Evolutionary conservation across 2,329 filamentous ascomycete genomes (phyloP).

Genomic region (Aspergillus brasiliensis): DNA sequence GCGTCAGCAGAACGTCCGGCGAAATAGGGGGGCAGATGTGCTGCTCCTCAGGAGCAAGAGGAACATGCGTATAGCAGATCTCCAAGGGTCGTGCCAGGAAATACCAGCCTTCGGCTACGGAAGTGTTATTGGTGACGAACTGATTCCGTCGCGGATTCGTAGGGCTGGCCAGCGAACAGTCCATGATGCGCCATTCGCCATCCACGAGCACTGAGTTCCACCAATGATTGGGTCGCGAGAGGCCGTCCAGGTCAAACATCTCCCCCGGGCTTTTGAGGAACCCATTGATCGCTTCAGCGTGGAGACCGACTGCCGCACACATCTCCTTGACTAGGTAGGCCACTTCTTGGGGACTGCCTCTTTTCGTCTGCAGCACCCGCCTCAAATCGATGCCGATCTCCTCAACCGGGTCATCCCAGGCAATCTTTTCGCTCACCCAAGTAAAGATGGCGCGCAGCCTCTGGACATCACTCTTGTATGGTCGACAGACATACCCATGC

Average conservation of each 20-base stretch:
- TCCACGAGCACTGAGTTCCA: constrained; percentile 96
- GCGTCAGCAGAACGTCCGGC: constrained; percentile 79
- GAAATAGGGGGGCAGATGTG: constrained; percentile 88
- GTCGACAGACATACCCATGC: constrained; percentile 88
- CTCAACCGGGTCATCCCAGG: constrained; percentile 94
- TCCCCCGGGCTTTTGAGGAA: constrained; percentile 92
- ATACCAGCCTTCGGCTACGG: constrained; percentile 83
- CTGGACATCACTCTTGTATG: constrained; percentile 92
- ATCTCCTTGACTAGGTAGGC: constrained; percentile 87
- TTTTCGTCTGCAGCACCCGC: constrained; percentile 78
- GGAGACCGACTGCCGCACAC: constrained; percentile 85
- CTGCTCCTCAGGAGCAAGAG: constrained; percentile 82
- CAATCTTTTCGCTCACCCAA: constrained; percentile 93
- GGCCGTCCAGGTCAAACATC: constrained; percentile 73
- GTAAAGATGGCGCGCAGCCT: constrained; percentile 92
- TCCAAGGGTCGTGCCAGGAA: constrained; percentile 89
- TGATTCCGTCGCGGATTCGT: constrained; percentile 78
- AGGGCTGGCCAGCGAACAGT: constrained; percentile 87
- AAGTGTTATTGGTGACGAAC: constrained; percentile 72
- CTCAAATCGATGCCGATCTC: constrained; percentile 75
- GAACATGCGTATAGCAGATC: constrained; percentile 94
- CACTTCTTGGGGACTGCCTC: constrained; percentile 86
- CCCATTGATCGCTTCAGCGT: constrained; percentile 82
- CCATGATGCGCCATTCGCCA: constrained; percentile 94
- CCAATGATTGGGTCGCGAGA: constrained; percentile 92